Evolutionary conservation across 1,139 yeast genomes (phyloP).

Genomic region (Yamadazyma friedrichii): DNA sequence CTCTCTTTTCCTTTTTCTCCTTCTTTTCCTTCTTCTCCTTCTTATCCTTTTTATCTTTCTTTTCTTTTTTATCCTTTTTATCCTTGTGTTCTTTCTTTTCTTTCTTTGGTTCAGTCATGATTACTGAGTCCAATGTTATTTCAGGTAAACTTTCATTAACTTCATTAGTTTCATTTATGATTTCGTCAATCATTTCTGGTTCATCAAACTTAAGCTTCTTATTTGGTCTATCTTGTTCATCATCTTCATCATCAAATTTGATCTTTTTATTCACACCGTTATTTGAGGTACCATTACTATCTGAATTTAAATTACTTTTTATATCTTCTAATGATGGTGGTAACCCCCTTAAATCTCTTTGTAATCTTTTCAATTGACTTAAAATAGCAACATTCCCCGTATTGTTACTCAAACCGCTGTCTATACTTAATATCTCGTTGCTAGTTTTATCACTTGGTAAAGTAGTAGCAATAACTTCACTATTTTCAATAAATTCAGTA

Average conservation of each 20-base stretch:
- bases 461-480: constrained; percentile 24
- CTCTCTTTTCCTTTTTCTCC: constrained; percentile 9
- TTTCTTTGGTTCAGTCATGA: constrained; percentile 10
- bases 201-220: constrained; percentile 19
- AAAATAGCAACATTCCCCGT: constrained; percentile 34
- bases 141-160: constrained; percentile 14
- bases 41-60: constrained; percentile 15
- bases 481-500: constrained; percentile 45
- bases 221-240: constrained; percentile 16
- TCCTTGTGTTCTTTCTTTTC: constrained; percentile 17
- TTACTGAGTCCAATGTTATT: constrained; percentile 12
- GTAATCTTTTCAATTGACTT: constrained; percentile 65
- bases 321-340: constrained; percentile 44
- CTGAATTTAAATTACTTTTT: neutral
- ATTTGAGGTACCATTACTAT: constrained; percentile 7
- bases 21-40: constrained; percentile 19
- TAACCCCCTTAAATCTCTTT: constrained; percentile 70
- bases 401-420: constrained; percentile 23
- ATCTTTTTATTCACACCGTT: constrained; percentile 22
- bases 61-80: constrained; percentile 12
- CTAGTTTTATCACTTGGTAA: constrained; percentile 16
- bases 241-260: constrained; percentile 28
- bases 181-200: neutral
- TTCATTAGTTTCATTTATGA: constrained; percentile 4
- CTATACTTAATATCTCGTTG: constrained; percentile 10